Evolutionary conservation across 1,139 yeast genomes (phyloP), one percentile per base, ranked within the genome.

Genomic region (Pichia sp.): DNA sequence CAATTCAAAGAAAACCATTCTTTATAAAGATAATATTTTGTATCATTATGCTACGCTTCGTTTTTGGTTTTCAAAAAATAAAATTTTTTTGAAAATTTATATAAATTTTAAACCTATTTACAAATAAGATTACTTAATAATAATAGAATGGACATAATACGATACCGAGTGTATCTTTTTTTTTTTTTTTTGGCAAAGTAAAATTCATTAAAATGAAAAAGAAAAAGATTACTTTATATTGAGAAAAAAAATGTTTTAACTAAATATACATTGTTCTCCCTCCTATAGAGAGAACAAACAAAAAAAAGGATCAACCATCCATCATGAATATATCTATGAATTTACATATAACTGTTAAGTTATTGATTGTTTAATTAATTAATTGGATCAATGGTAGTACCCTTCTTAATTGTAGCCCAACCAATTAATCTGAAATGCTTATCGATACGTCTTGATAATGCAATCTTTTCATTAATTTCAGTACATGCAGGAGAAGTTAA

Each of bases 371-470:
- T 11, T 3, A 16, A 31, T 56, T 60, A 66, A 51, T 65, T 66
- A 47, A 69, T 59, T 53, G 93, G 91, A 61, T 83, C 91, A 63
- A 84, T 74, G 45, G 87, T 80, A 49, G 88, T 80, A 68, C 98
- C 98, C 69, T 87, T 88, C 70, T 87, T 86, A 63, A 93, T 91
- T 43, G 96, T 87, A 55, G 98, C 99, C 99, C 99, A 93, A 58
- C 99, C 99, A 70, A 93, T 93, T 66, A 93, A 77, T 76, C 99
- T 93, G 96, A 97, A 93, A 68, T 93, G 99, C 78, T 89, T 91
- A 63, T 91, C 99, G 57, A 93, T 93, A 78, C 98, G 89, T 76
- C 99, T 85, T 34, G 96, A 88, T 61, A 93, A 74, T 39, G 99
- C 99, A 66, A 93, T 89, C 82, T 93, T 89, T 72, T 93, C 98